Percentiles rank a stretch among this genome's conserved stretches.
Conservation (phyloP, 768 basidiomycete genomes). For the Phaffia tasmanica region DNA sequence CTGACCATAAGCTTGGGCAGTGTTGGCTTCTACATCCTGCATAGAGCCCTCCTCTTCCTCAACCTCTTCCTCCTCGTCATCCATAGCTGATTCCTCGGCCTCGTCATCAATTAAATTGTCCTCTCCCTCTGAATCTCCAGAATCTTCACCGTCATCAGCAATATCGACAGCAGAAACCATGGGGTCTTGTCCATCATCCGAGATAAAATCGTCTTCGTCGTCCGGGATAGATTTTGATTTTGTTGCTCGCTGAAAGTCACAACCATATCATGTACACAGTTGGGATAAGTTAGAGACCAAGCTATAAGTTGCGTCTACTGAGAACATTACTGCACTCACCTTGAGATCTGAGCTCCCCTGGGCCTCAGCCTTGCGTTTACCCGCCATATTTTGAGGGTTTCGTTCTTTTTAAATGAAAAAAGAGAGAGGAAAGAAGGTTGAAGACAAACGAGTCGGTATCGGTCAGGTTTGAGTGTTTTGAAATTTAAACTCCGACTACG, state of each 20-base stretch:
- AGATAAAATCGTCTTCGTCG: constrained; percentile 28
- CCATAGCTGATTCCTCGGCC: constrained; percentile 16
- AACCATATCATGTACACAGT: too few relatives aligned
- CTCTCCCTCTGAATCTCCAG: constrained; percentile 26
- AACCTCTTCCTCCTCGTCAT: constrained; percentile 23
- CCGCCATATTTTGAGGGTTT: too few relatives aligned
- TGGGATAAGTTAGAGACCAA: too few relatives aligned
- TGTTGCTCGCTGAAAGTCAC: background rate
- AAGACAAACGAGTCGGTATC: too few relatives aligned
- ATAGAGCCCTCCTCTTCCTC: constrained; percentile 25
- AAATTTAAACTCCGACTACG: too few relatives aligned
- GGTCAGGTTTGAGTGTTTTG: too few relatives aligned
- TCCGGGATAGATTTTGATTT: background rate
- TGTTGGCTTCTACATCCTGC: constrained; percentile 26
- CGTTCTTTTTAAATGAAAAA: too few relatives aligned
- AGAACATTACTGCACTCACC: too few relatives aligned
- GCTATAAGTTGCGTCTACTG: too few relatives aligned
- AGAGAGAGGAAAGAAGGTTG: too few relatives aligned
- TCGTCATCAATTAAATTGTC: constrained; percentile 19
- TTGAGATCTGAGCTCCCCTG: too few relatives aligned
- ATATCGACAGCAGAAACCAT: constrained; percentile 23
- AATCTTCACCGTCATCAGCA: constrained; percentile 23
- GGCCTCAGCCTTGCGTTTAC: too few relatives aligned
- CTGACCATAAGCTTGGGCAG: constrained; percentile 20
- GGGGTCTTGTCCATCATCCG: constrained; percentile 29